These are phyloP conservation scores for Komagataella ulmi DNA, from an alignment of 805 yeast genomes.

Conservation along the genomic window DNA sequence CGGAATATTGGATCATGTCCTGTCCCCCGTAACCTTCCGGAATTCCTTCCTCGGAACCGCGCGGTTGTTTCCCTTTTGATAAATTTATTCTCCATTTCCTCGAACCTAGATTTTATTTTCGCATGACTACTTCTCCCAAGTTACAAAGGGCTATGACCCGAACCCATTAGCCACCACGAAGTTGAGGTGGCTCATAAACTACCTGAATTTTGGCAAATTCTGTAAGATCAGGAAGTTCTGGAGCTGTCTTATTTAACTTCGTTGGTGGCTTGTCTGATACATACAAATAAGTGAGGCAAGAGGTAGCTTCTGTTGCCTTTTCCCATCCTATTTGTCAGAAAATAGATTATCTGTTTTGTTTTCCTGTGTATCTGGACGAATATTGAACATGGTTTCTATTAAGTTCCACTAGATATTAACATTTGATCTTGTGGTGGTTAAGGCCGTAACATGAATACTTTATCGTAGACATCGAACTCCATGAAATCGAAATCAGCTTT, in stretches of 20 bases:
- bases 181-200: not conserved
- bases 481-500: no score
- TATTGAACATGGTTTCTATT: not conserved
- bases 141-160: no score
- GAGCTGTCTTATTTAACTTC: not conserved
- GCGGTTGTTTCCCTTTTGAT: not conserved
- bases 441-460: not conserved
- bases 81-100: no score
- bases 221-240: not conserved
- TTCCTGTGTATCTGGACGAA: not conserved
- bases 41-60: not conserved
- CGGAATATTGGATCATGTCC: not conserved
- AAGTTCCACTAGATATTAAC: not conserved
- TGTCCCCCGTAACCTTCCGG: not conserved
- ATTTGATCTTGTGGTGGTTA: not conserved
- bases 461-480: not conserved
- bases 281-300: not conserved
- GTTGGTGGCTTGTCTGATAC: not conserved
- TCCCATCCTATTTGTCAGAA: not conserved
- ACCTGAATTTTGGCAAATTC: not conserved
- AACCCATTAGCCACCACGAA: no score
- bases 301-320: not conserved
- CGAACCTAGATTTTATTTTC: not conserved
- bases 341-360: not conserved
- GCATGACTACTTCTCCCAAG: not conserved